Percentiles rank a stretch among this genome's conserved stretches.
Evolutionary conservation across 768 basidiomycete genomes (phyloP).

Genomic region (Crassisporium funariophilum): DNA sequence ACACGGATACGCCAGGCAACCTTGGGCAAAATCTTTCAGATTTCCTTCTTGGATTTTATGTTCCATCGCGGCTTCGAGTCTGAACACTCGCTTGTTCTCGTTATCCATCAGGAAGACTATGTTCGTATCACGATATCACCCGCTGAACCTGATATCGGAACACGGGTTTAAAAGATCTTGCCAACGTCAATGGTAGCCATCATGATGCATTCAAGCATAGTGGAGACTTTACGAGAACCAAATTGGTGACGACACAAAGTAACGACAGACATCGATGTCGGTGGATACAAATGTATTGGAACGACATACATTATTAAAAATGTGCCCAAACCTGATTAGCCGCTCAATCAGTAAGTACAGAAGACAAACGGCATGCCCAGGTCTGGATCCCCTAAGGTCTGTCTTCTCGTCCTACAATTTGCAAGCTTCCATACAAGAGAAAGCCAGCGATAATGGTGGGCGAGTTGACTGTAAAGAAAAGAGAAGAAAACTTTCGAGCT

Average conservation of each 20-base stretch:
- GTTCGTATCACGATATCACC: background rate
- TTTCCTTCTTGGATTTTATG: conserved; percentile 17
- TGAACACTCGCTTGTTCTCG: background rate
- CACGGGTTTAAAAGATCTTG: background rate
- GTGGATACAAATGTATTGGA: background rate
- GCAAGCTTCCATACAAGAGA: conserved; percentile 10
- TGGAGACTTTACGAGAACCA: too few relatives aligned
- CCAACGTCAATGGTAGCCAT: too few relatives aligned
- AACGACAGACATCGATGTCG: background rate
- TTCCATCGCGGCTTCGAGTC: background rate
- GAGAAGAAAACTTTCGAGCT: conserved; percentile 20
- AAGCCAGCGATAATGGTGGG: conserved; percentile 21
- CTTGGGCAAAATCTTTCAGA: conserved; percentile 14
- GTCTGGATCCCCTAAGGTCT: conserved; percentile 38
- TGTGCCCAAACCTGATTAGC: conserved; percentile 77
- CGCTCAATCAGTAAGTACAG: conserved; percentile 48
- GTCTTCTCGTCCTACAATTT: conserved; percentile 48
- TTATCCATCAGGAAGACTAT: background rate
- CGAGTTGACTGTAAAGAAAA: conserved; percentile 36
- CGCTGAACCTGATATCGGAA: background rate
- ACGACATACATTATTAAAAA: background rate
- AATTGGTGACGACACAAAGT: too few relatives aligned
- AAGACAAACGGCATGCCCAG: conserved; percentile 75
- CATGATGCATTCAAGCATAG: too few relatives aligned
- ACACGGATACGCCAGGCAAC: background rate